Evolutionary conservation across 495 filamentous ascomycete genomes (phyloP), one percentile per base, ranked within the genome.

Genomic region (Podospora pseudopauciseta): DNA sequence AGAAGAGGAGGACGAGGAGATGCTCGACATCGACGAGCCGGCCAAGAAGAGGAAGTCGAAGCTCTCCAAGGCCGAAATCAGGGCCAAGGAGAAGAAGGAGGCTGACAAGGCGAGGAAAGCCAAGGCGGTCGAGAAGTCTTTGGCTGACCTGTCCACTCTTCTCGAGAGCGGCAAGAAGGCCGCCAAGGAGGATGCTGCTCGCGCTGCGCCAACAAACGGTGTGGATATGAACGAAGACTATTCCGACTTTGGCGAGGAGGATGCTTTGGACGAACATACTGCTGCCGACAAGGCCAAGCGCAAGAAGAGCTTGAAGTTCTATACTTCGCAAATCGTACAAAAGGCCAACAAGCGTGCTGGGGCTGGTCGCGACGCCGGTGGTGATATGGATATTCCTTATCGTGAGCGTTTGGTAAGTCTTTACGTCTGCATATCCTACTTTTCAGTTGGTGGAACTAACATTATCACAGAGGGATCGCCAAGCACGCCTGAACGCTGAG

Each of bases 271-370:
- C 67, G 78, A 77, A 19, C 80, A 77, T 65, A 73, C 79, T 67
- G 89, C 90, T 0, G 90, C 89, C 63, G 91, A 95, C 68, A 99
- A 98, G 80, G 91, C 88, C 3, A 82, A 84, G 61, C 89, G 90
- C 72, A 96, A 93, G 83, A 95, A 94, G 79, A 91, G 84, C 68
- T 87, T 99, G 54, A 89, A 92, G 65, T 99, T 99, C 81, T 97
- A 99, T 84, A 97, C 96, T 27, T 95, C 92, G 5, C 95, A 98
- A 75, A 91, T 98, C 65, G 90, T 91, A 30, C 93, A 97, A 75
- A 97, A 97, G 78, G 86, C 90, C 66, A 94, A 91, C 79, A 93
- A 91, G 73, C 92, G 95, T 44, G 89, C 83, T 4, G 88, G 83
- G n/a, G 92, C 92, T 27, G 92, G 91, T 64, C 86, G 89, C 63